A percentile compares a stretch with the other conserved stretches of the same genome.
These are phyloP conservation scores for Pseudogymnoascus sp. DNA, from an alignment of 2,329 filamentous ascomycete genomes.

Conservation along the genomic window DNA sequence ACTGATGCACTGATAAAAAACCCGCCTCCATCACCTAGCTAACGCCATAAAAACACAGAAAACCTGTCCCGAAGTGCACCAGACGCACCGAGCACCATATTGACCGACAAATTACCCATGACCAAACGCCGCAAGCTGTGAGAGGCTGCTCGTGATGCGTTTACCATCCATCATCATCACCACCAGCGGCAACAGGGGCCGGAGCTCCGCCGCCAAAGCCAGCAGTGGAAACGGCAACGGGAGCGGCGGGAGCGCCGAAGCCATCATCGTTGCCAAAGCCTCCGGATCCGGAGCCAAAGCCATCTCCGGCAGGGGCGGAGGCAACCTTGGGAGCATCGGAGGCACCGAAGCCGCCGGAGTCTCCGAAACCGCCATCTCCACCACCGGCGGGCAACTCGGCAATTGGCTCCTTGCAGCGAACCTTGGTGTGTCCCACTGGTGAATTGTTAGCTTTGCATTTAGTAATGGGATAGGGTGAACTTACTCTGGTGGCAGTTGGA, in stretches of 20 bases:
- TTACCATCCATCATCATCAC: not conserved
- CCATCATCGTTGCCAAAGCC: no score
- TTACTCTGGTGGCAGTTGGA: constrained; percentile 43
- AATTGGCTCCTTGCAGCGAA: constrained; percentile 33
- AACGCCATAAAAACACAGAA: not conserved
- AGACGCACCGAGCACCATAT: not conserved
- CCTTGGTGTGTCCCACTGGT: constrained; percentile 33
- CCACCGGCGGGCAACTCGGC: constrained; percentile 20
- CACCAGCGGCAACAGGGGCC: not conserved
- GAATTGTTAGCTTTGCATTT: constrained; percentile 15
- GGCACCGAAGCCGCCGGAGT: constrained; percentile 15
- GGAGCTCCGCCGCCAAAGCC: not conserved
- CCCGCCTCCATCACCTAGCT: not conserved
- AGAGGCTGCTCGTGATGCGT: not conserved
- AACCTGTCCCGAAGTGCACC: not conserved
- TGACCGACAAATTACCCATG: not conserved
- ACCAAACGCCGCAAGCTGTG: not conserved
- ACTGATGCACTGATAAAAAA: not conserved
- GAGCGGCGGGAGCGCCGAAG: not conserved
- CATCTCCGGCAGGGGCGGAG: not conserved
- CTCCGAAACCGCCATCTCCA: constrained; percentile 21
- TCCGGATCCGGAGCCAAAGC: no score
- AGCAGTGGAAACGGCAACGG: not conserved
- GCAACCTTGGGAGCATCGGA: no score
- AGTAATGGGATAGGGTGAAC: constrained; percentile 14